A percentile compares a stretch with the other conserved stretches of the same genome.
Evolutionary conservation across 208 protist genomes (phyloP).

Genomic region (Acanthamoeba lenticulata): DNA sequence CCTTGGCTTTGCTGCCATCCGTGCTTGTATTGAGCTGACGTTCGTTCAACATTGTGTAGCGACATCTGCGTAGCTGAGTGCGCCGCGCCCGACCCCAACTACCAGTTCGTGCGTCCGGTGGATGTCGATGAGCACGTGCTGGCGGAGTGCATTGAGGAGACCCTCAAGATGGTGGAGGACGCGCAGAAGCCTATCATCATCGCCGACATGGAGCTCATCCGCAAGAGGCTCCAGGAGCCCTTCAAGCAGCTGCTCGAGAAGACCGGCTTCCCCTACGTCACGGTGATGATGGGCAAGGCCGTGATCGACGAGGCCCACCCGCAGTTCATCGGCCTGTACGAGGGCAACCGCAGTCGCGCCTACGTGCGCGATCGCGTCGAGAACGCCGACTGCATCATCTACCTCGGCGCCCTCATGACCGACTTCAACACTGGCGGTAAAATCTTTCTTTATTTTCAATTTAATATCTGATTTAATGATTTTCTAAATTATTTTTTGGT

Average conservation of each 20-base stretch:
- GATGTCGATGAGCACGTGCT: background rate
- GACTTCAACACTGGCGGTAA: conserved; percentile 63
- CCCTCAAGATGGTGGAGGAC: conserved; percentile 38
- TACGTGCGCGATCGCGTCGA: conserved; percentile 53
- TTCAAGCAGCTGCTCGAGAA: conserved; percentile 23
- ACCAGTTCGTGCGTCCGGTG: background rate
- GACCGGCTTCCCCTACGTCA: background rate
- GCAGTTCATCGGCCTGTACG: conserved; percentile 68
- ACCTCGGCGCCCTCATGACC: conserved; percentile 58
- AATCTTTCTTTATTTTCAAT: background rate
- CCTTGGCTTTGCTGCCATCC: background rate
- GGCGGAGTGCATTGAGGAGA: conserved; percentile 32
- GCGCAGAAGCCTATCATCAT: conserved; percentile 66
- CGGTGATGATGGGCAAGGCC: conserved; percentile 67
- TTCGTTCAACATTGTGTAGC: background rate
- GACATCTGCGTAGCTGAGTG: background rate
- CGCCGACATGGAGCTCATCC: conserved; percentile 1
- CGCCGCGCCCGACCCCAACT: background rate
- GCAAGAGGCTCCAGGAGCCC: conserved; percentile 5
- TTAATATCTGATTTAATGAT: background rate
- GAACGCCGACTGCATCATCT: conserved; percentile 25
- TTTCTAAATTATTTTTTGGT: too few relatives aligned
- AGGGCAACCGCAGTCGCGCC: conserved; percentile 16
- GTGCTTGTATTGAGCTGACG: background rate
- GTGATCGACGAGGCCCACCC: conserved; percentile 61